Base-by-base conservation (phyloP, 495 filamentous ascomycete genomes). In the Lineolata rhizophorae region DNA sequence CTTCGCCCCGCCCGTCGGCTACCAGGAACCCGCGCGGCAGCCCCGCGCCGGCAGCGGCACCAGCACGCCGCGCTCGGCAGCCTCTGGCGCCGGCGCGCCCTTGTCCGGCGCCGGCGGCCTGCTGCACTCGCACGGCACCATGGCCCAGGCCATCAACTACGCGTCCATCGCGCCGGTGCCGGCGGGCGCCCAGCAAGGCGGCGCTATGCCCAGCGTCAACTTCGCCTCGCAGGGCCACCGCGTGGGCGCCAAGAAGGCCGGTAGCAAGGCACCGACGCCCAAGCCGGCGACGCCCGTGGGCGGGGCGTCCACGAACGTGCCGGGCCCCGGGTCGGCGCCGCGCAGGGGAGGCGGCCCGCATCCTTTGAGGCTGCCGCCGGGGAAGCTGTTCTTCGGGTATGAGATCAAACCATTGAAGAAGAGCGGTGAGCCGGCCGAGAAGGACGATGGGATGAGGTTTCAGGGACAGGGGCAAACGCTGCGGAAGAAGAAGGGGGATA, bases 81-180 rank as follows among this genome's bases (percentile, higher is more conserved):
- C 19, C 25, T 65, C 59, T 31, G 48, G 48, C 2, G 41, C 48
- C 30, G 44, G 43, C 3, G 47, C 52, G 8, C n/a, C n/a, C n/a
- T 50, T 60, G 18, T 57, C 56, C 19, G 56, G 57, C 14, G 68
- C 62, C 5, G 78, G 78, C 11, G 82, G 80, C 5, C 49, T 75
- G 22, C 46, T 92, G 36, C 77, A 90, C 45, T 65, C 59, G 27
- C 75, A 87, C 37, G 87, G 87, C 4, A 82, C 74, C 18, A 97
- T 97, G 87, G 84, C 90, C 2, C 80, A 91, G 46, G 65, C 81
- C 11, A 93, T 97, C 56, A 94, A 94, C 57, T 97, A 95, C 49
- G 67, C 79, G 26, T 67, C 84, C n/a, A 93, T 97, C 41, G 76
- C 80, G 0, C 87, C 87, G 0, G 59, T 67, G 8, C 67, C 67